Evolutionary conservation across 2,329 filamentous ascomycete genomes (phyloP), one percentile per base, ranked within the genome.

Genomic region (Tolypocladium ovalisporum): DNA sequence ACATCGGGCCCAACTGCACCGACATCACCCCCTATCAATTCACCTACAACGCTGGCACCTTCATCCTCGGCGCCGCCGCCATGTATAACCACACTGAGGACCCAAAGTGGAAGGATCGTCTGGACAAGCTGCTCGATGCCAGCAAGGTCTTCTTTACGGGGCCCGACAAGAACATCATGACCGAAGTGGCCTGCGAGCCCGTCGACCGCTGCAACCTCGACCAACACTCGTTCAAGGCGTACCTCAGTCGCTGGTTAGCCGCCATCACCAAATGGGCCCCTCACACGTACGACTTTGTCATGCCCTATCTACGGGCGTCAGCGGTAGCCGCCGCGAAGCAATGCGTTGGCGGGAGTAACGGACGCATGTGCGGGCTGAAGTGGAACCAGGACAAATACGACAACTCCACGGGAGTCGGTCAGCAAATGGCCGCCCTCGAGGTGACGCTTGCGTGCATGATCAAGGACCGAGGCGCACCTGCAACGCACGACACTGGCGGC

Each of bases 371-470:
- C 62, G 82, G 84, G 10, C 69, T 83, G 56, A 79, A 79, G 59
- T 87, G 84, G 83, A 78, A 77, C 52, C 75, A 78, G 56, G 72
- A 76, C 57, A 68, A 70, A 10, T 87, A 79, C 70, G 84, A 88
- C 66, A 81, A 82, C 29, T 76, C 75, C 1, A 78, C 75, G 8
- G 86, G 85, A 8, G 79, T 88, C 2, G 86, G 86, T 6, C 84
- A 88, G 68, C 85, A 88, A 70, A 89, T 89, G 86, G 78, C 82
- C 1, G 84, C 82, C 2, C 73, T 89, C 67, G 83, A 88, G 64
- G 76, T 87, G 12, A 79, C 87, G 8, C 76, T 88, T 52, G 79
- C 79, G 40, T 85, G 82, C 63, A 75, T 86, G 67, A 79, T 87
- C 54, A 63, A 75, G 39, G 60, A 75, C 8, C 71, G 72, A 12